Percentiles rank a stretch among this genome's conserved stretches.
Evolutionary conservation across 2,329 filamentous ascomycete species (phyloP).

Genomic region (Nemania bipapillata): DNA sequence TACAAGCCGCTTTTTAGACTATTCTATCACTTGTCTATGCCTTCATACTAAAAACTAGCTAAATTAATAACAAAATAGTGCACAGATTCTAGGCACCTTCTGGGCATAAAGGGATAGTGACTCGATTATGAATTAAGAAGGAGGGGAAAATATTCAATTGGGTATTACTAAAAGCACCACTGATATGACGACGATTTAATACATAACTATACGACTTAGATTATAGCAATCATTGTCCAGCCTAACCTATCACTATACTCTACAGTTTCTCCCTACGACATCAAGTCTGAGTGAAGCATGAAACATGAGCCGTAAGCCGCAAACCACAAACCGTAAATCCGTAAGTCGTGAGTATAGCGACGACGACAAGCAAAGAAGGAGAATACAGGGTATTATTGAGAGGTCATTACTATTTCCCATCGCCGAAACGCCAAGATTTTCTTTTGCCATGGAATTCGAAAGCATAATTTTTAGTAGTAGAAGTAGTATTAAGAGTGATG

Average conservation of each 20-base stretch:
- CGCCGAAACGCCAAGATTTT: slow-evolving; percentile 16
- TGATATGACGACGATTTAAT: not conserved
- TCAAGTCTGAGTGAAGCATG: not conserved
- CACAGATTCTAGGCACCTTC: no score
- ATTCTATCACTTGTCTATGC: no score
- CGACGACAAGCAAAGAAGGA: not conserved
- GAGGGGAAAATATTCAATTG: no score
- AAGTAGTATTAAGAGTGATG: no score
- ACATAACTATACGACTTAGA: not conserved
- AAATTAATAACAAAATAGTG: no score
- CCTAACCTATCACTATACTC: not conserved
- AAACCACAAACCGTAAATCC: not conserved
- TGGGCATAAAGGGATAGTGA: no score
- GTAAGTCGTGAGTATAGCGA: not conserved
- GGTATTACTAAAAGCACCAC: not conserved
- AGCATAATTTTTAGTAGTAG: no score
- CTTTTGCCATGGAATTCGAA: no score
- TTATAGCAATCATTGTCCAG: not conserved
- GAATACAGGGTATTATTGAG: slow-evolving; percentile 25
- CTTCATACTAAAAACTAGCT: no score
- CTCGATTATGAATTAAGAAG: no score
- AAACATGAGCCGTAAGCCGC: not conserved
- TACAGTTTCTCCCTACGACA: not conserved
- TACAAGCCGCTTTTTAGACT: no score
- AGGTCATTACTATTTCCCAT: not conserved